phyloP scores from a whole-genome alignment of 2,329 filamentous ascomycete genomes.

The Aaosphaeria arxii region DNA sequence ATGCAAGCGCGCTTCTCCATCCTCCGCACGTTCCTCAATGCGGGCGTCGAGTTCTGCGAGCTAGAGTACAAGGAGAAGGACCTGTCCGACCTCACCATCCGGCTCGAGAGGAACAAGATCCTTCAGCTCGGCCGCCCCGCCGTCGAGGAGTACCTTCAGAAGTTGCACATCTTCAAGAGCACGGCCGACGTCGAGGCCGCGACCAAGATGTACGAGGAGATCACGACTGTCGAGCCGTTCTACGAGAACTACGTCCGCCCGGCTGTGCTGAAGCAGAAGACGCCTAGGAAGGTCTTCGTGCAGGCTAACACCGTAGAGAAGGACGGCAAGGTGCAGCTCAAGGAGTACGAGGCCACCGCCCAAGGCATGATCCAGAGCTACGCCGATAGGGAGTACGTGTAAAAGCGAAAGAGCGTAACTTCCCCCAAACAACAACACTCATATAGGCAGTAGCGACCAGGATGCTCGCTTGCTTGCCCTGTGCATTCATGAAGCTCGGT shows the following conservation, averaged over 20 bases:
- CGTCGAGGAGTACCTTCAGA: conserved; percentile 83
- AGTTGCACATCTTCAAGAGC: conserved; percentile 87
- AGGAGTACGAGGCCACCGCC: conserved; percentile 80
- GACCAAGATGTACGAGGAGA: conserved; percentile 75
- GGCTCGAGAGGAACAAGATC: conserved; percentile 82
- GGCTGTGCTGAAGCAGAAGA: conserved; percentile 72
- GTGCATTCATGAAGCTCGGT: too few relatives aligned
- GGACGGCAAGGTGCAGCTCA: conserved; percentile 57
- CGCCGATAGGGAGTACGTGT: conserved; percentile 36
- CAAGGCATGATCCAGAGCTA: conserved; percentile 62
- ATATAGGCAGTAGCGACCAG: too few relatives aligned
- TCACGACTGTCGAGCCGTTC: conserved; percentile 82
- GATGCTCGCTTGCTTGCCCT: too few relatives aligned
- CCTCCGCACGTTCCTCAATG: conserved; percentile 77
- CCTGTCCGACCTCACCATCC: conserved; percentile 77
- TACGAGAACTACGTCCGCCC: conserved; percentile 79
- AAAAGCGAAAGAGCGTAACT: neutral
- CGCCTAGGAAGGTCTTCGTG: conserved; percentile 87
- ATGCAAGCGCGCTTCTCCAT: conserved; percentile 92
- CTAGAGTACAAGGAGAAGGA: conserved; percentile 72
- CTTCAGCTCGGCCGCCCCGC: conserved; percentile 77
- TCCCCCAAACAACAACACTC: too few relatives aligned
- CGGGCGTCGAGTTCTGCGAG: conserved; percentile 82
- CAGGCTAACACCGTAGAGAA: conserved; percentile 83
- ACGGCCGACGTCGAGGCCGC: conserved; percentile 80